Base-by-base conservation (phyloP, 352 stramenopile genomes). In the Pythium scleroteichum region DNA sequence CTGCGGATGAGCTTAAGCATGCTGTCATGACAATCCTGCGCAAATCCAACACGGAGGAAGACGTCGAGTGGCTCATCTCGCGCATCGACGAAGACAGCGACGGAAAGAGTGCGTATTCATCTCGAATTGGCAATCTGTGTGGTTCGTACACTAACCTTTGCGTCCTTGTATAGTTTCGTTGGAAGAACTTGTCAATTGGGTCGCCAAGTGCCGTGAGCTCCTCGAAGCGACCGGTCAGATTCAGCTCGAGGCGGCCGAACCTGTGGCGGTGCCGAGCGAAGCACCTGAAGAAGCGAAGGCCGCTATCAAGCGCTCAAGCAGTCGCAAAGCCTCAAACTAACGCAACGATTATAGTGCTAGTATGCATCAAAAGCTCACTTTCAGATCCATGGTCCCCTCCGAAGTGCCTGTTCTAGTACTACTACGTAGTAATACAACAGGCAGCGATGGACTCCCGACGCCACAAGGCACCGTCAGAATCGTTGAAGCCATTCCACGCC, bases 1-100 rank as follows among this genome's bases (percentile, higher is more conserved):
- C 85, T 26, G 83, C 82, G n/a, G 93, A 98, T 66, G 97, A 99
- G 78, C 82, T 99, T 57, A 91, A 92, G 48, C 81, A 98, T 64
- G 94, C 93, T 0, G 86, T 99, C 13, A 95, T 98, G 68, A 96
- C 92, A 41, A 96, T 99, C 49, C 67, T 99, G 59, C 94, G 95
- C 66, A 88, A 97, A 56, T 76, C 94, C 26, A 95, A 97, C 53
- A 98, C 82, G n/a, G 81, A 96, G 54, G 92, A 98, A 48, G 96
- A 98, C 62, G 97, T 97, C 22, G 92, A 97, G 72, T 94, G 88
- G 81, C 88, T 99, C 52, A 90, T 98, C 63, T 82, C 87, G 44
- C 95, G 93, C 61, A 94, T 98, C 71, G 92, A 97, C 67, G 74
- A 91, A 69, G 82, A 97, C 79, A 90, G 92, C 54, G 88, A 97